phyloP scores from a whole-genome alignment of 805 yeast genomes.

The Trichomonascus vanleenenianus region DNA sequence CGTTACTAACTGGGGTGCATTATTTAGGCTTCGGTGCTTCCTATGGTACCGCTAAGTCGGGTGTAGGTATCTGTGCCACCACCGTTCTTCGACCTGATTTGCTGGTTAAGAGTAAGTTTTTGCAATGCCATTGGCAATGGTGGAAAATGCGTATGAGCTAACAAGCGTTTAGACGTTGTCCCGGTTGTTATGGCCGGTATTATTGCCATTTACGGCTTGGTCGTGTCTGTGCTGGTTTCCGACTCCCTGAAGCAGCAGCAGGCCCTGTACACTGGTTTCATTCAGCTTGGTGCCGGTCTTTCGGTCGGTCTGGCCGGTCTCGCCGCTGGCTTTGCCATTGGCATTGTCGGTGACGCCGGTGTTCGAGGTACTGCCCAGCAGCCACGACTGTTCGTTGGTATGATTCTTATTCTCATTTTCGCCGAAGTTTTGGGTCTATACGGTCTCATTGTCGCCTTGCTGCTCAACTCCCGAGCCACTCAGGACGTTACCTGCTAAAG shows the following conservation, averaged over 20 bases:
- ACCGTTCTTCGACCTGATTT: slow-evolving; percentile 96
- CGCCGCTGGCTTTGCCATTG: slow-evolving; percentile 99
- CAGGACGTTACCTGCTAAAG: slow-evolving; percentile 77
- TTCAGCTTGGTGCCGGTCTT: slow-evolving; percentile 96
- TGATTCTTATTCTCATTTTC: slow-evolving; percentile 96
- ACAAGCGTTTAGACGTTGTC: slow-evolving; percentile 46
- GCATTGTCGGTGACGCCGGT: slow-evolving; percentile 99
- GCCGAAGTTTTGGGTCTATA: slow-evolving; percentile 98
- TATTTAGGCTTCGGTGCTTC: slow-evolving; percentile 81
- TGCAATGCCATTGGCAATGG: not conserved
- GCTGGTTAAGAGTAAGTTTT: slow-evolving; percentile 53
- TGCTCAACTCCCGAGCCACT: slow-evolving; percentile 95
- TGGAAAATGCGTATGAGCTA: not conserved
- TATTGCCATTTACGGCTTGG: slow-evolving; percentile 95
- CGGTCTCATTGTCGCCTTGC: slow-evolving; percentile 96
- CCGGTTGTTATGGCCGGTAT: slow-evolving; percentile 99
- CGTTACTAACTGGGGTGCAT: not conserved
- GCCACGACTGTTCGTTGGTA: slow-evolving; percentile 97
- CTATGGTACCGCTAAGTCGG: slow-evolving; percentile 98
- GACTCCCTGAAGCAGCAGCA: slow-evolving; percentile 83
- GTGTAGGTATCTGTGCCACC: slow-evolving; percentile 98
- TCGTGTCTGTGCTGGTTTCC: slow-evolving; percentile 89
- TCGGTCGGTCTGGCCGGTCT: slow-evolving; percentile 95
- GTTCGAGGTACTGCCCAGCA: slow-evolving; percentile 98
- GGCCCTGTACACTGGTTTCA: slow-evolving; percentile 94